Evolutionary conservation across 495 filamentous ascomycete genomes (phyloP).

Genomic region (Astrocystis sublimbata): DNA sequence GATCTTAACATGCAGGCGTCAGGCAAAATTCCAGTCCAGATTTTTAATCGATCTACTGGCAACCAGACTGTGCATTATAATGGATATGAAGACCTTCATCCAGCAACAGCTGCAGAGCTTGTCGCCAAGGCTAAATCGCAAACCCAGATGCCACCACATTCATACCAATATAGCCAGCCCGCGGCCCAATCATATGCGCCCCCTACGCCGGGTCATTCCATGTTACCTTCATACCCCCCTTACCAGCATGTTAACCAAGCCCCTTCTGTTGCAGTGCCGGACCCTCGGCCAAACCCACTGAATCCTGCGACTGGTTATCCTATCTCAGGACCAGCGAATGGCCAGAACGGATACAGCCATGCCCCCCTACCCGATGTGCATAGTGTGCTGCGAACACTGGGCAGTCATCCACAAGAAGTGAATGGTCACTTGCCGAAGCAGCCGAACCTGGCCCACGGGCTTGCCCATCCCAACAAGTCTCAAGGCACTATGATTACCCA

Average conservation of each 20-base stretch:
- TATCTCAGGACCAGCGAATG: conserved; percentile 64
- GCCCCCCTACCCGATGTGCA: conserved; percentile 32
- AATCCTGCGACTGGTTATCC: conserved; percentile 73
- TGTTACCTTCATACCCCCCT: conserved; percentile 8
- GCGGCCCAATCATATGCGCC: conserved; percentile 27
- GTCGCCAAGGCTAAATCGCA: conserved; percentile 70
- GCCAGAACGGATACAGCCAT: conserved; percentile 36
- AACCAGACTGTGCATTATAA: conserved; percentile 73
- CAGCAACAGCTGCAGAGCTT: conserved; percentile 73
- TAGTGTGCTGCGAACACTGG: conserved; percentile 27
- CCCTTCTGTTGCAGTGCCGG: conserved; percentile 14
- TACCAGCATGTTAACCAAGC: no score
- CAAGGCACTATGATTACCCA: conserved; percentile 30
- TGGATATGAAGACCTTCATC: conserved; percentile 80
- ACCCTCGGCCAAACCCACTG: conserved; percentile 49
- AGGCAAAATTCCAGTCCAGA: conserved; percentile 73
- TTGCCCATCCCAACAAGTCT: conserved; percentile 25
- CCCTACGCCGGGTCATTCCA: conserved; percentile 1
- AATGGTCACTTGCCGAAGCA: conserved; percentile 21
- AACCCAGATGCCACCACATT: conserved; percentile 23
- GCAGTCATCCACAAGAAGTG: conserved; percentile 13
- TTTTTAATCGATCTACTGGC: conserved; percentile 79
- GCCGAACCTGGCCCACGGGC: conserved; percentile 22
- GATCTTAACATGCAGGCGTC: conserved; percentile 64
- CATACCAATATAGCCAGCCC: conserved; percentile 21